A percentile compares a stretch with the other conserved stretches of the same genome.
Evolutionary conservation across 2,329 filamentous ascomycete genomes (phyloP).

Genomic region (Fusarium ambrosium): DNA sequence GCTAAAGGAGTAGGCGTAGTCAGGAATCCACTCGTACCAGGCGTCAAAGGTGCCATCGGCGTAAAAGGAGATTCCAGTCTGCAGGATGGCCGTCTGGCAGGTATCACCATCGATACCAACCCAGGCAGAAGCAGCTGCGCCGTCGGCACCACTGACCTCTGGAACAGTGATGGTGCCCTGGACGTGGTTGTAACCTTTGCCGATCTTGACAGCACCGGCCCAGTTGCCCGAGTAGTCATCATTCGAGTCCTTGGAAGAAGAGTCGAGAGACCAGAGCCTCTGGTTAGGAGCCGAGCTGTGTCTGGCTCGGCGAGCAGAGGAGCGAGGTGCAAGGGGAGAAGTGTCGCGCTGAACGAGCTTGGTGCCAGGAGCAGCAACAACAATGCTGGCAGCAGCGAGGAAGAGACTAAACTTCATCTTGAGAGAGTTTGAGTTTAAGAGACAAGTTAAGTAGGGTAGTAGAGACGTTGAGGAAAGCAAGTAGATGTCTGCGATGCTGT

Average conservation of each 20-base stretch:
- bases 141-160: conserved; percentile 31
- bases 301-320: conserved; percentile 8
- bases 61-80: conserved; percentile 59
- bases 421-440: background rate
- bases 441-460: background rate
- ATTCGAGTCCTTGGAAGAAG: conserved; percentile 18
- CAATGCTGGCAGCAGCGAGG: conserved; percentile 10
- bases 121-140: conserved; percentile 54
- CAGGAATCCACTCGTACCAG: conserved; percentile 63
- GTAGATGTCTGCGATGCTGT: background rate
- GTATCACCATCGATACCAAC: conserved; percentile 64
- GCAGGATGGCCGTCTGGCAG: conserved; percentile 56
- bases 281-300: conserved; percentile 33
- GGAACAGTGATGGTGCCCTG: conserved; percentile 50
- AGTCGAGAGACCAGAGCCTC: conserved; percentile 10
- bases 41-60: conserved; percentile 55
- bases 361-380: conserved; percentile 12
- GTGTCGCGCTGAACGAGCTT: conserved; percentile 7
- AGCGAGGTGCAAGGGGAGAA: conserved; percentile 14
- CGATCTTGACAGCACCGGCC: conserved; percentile 48
- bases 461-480: background rate
- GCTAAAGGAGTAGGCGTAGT: conserved; percentile 57
- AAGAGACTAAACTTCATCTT: conserved; percentile 19
- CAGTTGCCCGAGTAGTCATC: conserved; percentile 47
- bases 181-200: conserved; percentile 45